These are phyloP conservation scores for Candida dajiaensis DNA, from an alignment of 805 yeast species.

Conservation along the genomic window DNA sequence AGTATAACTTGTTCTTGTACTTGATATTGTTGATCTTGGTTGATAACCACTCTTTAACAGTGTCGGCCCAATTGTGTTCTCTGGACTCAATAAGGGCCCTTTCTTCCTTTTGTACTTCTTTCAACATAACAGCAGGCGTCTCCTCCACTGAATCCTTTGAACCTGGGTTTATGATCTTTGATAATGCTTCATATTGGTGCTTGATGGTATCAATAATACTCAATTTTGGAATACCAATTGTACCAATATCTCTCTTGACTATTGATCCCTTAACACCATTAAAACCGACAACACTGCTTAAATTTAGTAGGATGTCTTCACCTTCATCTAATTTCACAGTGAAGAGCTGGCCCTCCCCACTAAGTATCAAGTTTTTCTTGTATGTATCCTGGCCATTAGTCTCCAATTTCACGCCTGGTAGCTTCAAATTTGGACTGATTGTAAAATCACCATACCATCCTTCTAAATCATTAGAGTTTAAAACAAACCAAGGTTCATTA, in stretches of 20 bases:
- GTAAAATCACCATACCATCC: conserved; percentile 19
- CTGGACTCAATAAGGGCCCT: background rate
- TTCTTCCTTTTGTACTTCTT: background rate
- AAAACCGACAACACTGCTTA: conserved; percentile 10
- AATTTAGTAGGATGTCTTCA: conserved; percentile 21
- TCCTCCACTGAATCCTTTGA: background rate
- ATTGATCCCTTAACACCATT: conserved; percentile 3
- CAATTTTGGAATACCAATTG: conserved; percentile 9
- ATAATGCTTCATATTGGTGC: conserved; percentile 2
- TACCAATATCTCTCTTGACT: background rate
- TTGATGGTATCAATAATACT: conserved; percentile 9
- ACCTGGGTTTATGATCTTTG: conserved; percentile 6
- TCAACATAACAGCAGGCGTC: background rate
- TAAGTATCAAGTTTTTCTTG: conserved; percentile 25
- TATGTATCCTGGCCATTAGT: conserved; percentile 11
- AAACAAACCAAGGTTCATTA: conserved; percentile 12
- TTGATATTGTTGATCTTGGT: conserved; percentile 11
- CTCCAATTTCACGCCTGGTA: conserved; percentile 3
- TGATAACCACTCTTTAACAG: conserved; percentile 9
- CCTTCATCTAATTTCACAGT: conserved; percentile 17
- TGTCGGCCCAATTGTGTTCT: conserved; percentile 3
- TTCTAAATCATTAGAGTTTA: conserved; percentile 8
- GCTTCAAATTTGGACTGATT: background rate
- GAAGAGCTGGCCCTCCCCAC: conserved; percentile 26
- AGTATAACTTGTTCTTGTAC: conserved; percentile 17